Base-by-base conservation (phyloP, 139 green algal genomes). In the Helicosporidium sp. region DNA sequence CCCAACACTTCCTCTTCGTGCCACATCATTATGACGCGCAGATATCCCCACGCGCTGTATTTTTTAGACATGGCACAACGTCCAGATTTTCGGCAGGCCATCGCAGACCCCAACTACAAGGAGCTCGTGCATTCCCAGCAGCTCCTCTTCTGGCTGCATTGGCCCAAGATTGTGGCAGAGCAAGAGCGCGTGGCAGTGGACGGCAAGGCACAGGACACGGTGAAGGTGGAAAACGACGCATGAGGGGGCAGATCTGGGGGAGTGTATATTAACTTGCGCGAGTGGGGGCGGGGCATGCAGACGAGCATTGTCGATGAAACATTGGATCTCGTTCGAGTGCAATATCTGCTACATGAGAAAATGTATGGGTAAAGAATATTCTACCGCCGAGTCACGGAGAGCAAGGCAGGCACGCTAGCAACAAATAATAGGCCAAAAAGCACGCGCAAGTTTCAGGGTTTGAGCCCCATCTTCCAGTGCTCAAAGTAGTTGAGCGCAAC, bases 1-100 rank as follows among this genome's bases (percentile, higher is more conserved):
- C n/a, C n/a, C n/a, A n/a, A n/a, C n/a, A n/a, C n/a, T n/a, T n/a
- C n/a, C n/a, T n/a, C n/a, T n/a, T n/a, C n/a, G n/a, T n/a, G n/a
- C 31, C 31, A 1, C 6, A 5, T 45, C 25, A 35, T 18, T 46
- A 26, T 19, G 24, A 16, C 16, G 4, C 12, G 56, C 56, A 86
- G 77, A 52, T 93, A 82, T 41, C 82, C 83, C 19, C 80, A 94
- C 48, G 69, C 62, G 26, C 55, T 94, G 6, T 70, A 77, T 41
- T 91, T 93, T 49, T 60, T 93, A 26, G 72, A 89, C 17, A 54
- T 83, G 43, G 58, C 93, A 12, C 75, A 88, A 33, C 60, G 54
- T 48, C 23, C 64, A 3, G 65, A 75, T n/a, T 94, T 94, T 40
- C 49, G 84, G 2, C 58, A 64, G 4, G 73, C 74, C 5, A 76